phyloP scores from a whole-genome alignment of 192 early-diverging fungal species.

The Tieghemiomyces parasiticus region DNA sequence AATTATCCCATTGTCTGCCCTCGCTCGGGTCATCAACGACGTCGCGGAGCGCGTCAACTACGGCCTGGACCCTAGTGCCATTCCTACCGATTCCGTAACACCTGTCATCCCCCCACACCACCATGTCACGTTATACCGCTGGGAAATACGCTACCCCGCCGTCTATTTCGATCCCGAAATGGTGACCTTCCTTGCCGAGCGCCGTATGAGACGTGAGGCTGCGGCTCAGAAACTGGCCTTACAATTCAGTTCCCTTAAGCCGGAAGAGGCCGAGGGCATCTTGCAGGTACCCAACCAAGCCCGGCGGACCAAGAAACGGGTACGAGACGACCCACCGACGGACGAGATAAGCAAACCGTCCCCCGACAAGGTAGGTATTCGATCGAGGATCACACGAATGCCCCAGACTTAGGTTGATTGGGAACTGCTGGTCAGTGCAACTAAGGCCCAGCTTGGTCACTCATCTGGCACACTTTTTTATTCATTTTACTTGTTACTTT shows the following conservation, averaged over 20 bases:
- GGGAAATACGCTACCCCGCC: constrained; percentile 21
- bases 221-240: constrained; percentile 15
- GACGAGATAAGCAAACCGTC: too few species aligned
- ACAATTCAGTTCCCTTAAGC: constrained; percentile 17
- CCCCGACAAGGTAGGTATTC: too few species aligned
- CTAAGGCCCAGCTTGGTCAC: too few species aligned
- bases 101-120: constrained; percentile 16
- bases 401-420: too few species aligned
- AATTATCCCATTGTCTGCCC: constrained; percentile 10
- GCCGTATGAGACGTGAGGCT: constrained; percentile 13
- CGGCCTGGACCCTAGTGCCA: constrained; percentile 18
- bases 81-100: constrained; percentile 11
- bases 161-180: constrained; percentile 18
- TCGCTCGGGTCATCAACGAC: constrained; percentile 14
- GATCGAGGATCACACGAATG: too few species aligned
- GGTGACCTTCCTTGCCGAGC: constrained; percentile 16
- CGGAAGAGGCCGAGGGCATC: constrained; percentile 14
- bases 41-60: constrained; percentile 25
- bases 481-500: too few species aligned
- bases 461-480: too few species aligned
- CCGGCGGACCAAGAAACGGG: constrained; percentile 16
- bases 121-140: constrained; percentile 21
- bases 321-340: not conserved
- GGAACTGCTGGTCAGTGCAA: too few species aligned
- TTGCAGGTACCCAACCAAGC: constrained; percentile 17